phyloP scores from a whole-genome alignment of 139 green algal species.

The Tetraselmis chui region DNA sequence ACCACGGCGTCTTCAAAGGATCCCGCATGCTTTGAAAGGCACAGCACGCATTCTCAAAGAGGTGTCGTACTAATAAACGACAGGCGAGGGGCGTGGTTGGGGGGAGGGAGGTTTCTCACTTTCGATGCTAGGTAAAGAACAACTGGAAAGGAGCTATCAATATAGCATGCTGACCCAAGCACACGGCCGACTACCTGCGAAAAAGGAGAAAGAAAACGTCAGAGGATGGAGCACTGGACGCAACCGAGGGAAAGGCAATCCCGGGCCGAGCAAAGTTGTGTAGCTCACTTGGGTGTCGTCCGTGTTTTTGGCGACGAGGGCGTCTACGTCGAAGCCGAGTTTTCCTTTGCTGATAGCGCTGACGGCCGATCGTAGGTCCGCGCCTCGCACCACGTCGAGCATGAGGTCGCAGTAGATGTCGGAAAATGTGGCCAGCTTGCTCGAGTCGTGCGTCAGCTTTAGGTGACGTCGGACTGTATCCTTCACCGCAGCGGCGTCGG shows the following conservation, averaged over 20 bases:
- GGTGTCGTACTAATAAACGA: too few relatives aligned
- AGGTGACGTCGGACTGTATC: constrained; percentile 33
- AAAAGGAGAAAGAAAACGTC: too few relatives aligned
- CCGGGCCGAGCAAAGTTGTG: too few relatives aligned
- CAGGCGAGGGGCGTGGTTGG: too few relatives aligned
- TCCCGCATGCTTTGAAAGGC: not conserved
- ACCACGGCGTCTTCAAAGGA: constrained; percentile 48
- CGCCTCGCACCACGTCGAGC: constrained; percentile 16
- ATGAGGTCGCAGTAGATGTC: constrained; percentile 33
- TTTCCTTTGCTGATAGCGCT: not conserved
- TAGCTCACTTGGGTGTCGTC: constrained; percentile 22
- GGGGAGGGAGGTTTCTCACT: not conserved
- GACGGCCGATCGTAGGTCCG: constrained; percentile 7
- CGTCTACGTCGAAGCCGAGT: not conserved
- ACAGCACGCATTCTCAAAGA: too few relatives aligned
- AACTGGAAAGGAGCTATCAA: constrained; percentile 36
- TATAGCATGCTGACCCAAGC: constrained; percentile 58
- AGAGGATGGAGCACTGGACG: too few relatives aligned
- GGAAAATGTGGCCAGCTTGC: constrained; percentile 37
- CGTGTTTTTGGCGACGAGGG: not conserved
- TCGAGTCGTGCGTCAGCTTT: constrained; percentile 37
- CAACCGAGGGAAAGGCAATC: too few relatives aligned
- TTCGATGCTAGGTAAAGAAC: constrained; percentile 52
- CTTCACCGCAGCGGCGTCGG: constrained; percentile 15
- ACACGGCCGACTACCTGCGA: constrained; percentile 27